phyloP scores from a whole-genome alignment of 768 basidiomycete genomes.

The Russula lepida region DNA sequence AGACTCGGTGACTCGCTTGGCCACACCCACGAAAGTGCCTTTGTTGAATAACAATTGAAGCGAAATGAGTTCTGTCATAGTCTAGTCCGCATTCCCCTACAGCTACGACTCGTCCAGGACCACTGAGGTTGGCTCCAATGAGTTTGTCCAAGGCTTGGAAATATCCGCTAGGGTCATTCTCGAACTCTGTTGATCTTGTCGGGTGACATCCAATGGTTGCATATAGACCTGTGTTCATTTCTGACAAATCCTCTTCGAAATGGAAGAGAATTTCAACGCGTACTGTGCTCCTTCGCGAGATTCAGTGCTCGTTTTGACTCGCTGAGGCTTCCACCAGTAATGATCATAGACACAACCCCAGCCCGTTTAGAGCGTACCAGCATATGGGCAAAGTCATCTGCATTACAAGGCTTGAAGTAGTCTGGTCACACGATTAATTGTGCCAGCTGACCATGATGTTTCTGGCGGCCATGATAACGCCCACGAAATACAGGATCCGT shows the following conservation, averaged over 20 bases:
- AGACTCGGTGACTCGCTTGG: background rate
- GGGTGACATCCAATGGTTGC: constrained; percentile 78
- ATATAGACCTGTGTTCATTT: constrained; percentile 38
- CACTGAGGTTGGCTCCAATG: constrained; percentile 40
- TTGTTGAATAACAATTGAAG: constrained; percentile 49
- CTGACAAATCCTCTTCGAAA: background rate
- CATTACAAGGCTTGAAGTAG: background rate
- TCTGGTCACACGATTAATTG: background rate
- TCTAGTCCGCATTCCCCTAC: constrained; percentile 80
- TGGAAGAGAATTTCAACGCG: background rate
- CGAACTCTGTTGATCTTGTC: constrained; percentile 63
- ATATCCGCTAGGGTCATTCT: constrained; percentile 51
- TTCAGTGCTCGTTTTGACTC: constrained; percentile 54
- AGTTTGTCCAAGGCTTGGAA: constrained; percentile 49
- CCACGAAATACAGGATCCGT: constrained; percentile 36
- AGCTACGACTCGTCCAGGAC: constrained; percentile 54
- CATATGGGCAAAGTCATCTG: constrained; percentile 58
- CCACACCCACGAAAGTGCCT: constrained; percentile 49
- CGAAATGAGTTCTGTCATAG: constrained; percentile 67
- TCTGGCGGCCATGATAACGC: constrained; percentile 28
- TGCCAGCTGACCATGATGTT: constrained; percentile 28
- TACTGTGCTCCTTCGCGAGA: constrained; percentile 53
- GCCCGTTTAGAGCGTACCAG: constrained; percentile 47
- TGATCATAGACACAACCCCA: constrained; percentile 62
- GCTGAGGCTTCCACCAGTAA: constrained; percentile 63